Evolutionary conservation across 768 basidiomycete species (phyloP).

Genomic region (Suillus americanus): DNA sequence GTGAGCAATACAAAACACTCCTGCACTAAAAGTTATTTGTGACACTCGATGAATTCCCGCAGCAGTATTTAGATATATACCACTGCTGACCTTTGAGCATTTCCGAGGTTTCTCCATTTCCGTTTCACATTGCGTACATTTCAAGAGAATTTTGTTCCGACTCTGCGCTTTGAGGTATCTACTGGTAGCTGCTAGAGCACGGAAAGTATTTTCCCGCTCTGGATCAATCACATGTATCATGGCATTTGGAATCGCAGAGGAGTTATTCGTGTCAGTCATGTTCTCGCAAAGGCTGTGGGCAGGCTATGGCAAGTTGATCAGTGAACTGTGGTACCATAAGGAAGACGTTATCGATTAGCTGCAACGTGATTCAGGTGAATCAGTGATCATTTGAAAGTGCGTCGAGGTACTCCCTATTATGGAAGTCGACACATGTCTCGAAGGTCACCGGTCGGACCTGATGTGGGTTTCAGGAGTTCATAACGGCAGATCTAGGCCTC

Average conservation of each 20-base stretch:
- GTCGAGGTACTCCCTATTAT: not conserved
- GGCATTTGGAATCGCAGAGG: not conserved
- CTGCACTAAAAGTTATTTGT: not conserved
- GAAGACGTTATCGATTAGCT: not conserved
- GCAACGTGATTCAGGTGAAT: not conserved
- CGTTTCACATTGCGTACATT: not conserved
- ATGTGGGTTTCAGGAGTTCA: not conserved
- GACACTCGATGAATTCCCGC: not conserved
- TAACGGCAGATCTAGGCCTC: not conserved
- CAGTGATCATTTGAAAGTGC: not conserved
- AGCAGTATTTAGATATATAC: not conserved
- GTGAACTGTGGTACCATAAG: not conserved
- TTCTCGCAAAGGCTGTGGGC: not conserved
- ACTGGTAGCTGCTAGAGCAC: not conserved
- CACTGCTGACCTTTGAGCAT: not conserved
- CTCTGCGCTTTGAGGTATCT: not conserved
- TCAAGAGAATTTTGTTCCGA: not conserved
- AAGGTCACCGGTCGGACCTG: not conserved
- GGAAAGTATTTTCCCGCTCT: not conserved
- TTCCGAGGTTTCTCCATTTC: not conserved
- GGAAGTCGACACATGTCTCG: not conserved
- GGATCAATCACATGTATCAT: not conserved
- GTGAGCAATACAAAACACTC: not conserved
- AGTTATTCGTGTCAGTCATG: not conserved
- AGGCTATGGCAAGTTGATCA: not conserved